phyloP scores from a whole-genome alignment of 1,284 basidiomycete species.

The Rhodotorula mucilaginosa region DNA sequence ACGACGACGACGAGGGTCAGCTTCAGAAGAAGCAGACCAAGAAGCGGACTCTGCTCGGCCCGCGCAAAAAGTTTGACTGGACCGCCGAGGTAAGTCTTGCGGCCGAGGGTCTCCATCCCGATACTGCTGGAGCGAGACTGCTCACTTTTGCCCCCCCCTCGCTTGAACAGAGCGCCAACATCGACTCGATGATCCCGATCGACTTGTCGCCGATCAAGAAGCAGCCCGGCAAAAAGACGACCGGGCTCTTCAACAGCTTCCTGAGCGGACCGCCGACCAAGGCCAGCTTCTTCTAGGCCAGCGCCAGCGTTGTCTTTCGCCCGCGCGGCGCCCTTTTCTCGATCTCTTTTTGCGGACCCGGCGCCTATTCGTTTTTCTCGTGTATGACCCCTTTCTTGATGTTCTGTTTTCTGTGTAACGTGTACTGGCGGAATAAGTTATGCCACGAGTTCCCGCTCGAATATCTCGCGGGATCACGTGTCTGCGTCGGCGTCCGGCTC shows the following conservation, averaged over 20 bases:
- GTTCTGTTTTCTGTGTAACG: too few relatives aligned
- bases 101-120: not conserved
- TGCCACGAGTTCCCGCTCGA: too few relatives aligned
- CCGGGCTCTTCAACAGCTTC: not conserved
- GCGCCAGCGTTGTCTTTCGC: not conserved
- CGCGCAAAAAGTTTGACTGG: constrained; percentile 28
- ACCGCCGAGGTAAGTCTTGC: constrained; percentile 29
- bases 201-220: constrained; percentile 38
- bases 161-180: constrained; percentile 24
- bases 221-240: constrained; percentile 4
- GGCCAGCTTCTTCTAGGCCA: not conserved
- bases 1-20: constrained; percentile 3
- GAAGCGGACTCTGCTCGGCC: constrained; percentile 23
- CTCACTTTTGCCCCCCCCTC: not conserved
- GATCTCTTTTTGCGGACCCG: too few relatives aligned
- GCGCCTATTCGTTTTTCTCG: too few relatives aligned
- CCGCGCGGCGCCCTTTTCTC: not conserved
- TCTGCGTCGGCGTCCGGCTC: too few relatives aligned
- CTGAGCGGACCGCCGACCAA: not conserved
- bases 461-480: too few relatives aligned
- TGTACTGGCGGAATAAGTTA: too few relatives aligned
- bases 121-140: not conserved
- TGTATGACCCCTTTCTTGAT: too few relatives aligned
- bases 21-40: constrained; percentile 34
- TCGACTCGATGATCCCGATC: constrained; percentile 30